Conservation (phyloP, 73 alveolate genomes). For the Effrenium voratum region DNA sequence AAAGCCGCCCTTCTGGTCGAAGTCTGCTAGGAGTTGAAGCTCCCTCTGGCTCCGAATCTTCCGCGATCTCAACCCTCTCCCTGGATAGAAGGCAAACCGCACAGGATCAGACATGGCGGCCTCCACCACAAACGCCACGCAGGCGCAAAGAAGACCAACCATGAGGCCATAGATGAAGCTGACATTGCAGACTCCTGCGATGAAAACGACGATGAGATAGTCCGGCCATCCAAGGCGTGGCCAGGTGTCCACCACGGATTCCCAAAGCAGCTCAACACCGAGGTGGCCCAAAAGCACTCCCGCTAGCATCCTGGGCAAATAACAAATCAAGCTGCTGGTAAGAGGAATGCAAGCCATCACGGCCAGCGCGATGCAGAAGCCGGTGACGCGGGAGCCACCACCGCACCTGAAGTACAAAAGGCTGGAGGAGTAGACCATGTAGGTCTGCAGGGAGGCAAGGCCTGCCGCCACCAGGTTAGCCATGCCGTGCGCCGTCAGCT, state of each 20-base stretch:
- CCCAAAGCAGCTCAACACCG: conserved; percentile 56
- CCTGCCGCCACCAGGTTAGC: conserved; percentile 45
- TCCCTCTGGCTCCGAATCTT: conserved; percentile 45
- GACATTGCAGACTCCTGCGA: conserved; percentile 25
- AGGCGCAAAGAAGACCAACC: conserved; percentile 58
- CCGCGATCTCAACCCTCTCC: conserved; percentile 56
- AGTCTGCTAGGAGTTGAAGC: conserved; percentile 45
- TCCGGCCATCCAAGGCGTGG: conserved; percentile 51
- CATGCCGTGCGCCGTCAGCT: conserved; percentile 41
- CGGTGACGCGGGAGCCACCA: conserved; percentile 51
- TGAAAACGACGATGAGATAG: conserved; percentile 40
- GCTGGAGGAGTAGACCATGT: conserved; percentile 58
- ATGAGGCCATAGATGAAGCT: conserved; percentile 67
- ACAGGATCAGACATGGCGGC: conserved; percentile 53
- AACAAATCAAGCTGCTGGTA: conserved; percentile 13
- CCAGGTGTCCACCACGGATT: conserved; percentile 58
- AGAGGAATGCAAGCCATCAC: conserved; percentile 21
- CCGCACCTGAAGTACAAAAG: conserved; percentile 67
- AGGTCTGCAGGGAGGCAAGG: conserved; percentile 45
- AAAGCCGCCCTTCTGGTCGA: conserved; percentile 62
- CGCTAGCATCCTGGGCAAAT: conserved; percentile 35
- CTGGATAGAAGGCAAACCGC: conserved; percentile 54
- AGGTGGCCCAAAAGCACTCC: conserved; percentile 48
- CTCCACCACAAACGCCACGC: conserved; percentile 68
- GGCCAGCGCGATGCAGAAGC: neutral